Base-by-base conservation (phyloP, 768 basidiomycete genomes). In the Tephrocybe sp. region DNA sequence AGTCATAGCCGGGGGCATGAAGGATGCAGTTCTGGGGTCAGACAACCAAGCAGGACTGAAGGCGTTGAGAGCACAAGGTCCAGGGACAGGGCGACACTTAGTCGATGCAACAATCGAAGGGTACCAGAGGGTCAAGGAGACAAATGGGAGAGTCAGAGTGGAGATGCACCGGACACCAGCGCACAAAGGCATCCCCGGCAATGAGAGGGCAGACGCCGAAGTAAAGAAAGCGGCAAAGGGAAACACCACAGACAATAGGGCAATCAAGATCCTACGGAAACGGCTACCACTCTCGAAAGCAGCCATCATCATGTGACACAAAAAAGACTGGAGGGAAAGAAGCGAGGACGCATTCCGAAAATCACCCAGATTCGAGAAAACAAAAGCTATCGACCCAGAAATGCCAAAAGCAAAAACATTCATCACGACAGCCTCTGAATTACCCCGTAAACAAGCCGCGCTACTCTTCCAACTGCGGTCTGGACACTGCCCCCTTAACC, bases 361-460 rank as follows among this genome's bases (percentile, higher is more conserved):
- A 28, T 47, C 35, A 18, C 43, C 45, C 25, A 2, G 36, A 1
- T 25, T 45, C 3, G 19, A 40, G 1, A 26, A 22, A 26, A 37
- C 21, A 39, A 48, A 45, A n/a, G 25, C 22, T 1, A 32, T 52
- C 12, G 62, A 65, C 30, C 16, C 47, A 56, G 40, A 32, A n/a
- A n/a, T n/a, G n/a, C n/a, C n/a, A n/a, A n/a, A n/a, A n/a, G n/a
- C n/a, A n/a, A n/a, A n/a, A n/a, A 26, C 27, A 15, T 58, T 55
- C 55, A 42, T 41, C 2, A 57, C 52, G 36, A 26, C 52, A 0
- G 47, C 41, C 5, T 24, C 40, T 9, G 16, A 24, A 1, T 30
- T 66, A 2, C 40, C 42, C n/a, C n/a, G n/a, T n/a, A n/a, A n/a
- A n/a, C n/a, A n/a, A n/a, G n/a, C n/a, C n/a, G n/a, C n/a, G n/a